Evolutionary conservation across 2,329 filamentous ascomycete genomes (phyloP).

Genomic region (Aspergillus ibericus): DNA sequence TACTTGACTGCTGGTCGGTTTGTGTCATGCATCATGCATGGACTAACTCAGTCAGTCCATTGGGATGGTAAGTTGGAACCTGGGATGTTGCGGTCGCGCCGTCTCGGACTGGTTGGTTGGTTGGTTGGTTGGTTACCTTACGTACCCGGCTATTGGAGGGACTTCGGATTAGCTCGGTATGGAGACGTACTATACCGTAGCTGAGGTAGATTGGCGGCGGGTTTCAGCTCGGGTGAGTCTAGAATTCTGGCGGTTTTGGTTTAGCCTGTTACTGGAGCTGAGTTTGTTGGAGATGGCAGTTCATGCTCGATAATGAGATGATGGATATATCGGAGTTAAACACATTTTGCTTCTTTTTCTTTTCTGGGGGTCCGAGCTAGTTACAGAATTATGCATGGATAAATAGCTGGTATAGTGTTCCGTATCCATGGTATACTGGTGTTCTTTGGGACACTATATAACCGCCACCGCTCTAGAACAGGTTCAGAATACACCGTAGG

Average conservation of each 20-base stretch:
- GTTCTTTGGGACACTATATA: not conserved
- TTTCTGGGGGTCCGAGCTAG: too few species aligned
- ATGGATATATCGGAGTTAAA: too few species aligned
- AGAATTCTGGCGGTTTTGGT: not conserved
- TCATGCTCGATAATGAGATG: too few species aligned
- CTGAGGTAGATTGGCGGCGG: not conserved
- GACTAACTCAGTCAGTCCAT: constrained; percentile 3
- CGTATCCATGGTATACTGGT: not conserved
- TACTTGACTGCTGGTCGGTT: constrained; percentile 1
- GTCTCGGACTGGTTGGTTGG: not conserved
- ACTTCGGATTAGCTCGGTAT: not conserved
- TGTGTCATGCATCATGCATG: constrained; percentile 23
- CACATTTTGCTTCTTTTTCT: too few species aligned
- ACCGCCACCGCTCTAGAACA: not conserved
- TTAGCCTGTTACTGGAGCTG: not conserved
- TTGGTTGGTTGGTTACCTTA: not conserved
- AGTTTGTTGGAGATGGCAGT: too few species aligned
- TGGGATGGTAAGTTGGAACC: too few species aligned
- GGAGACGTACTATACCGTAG: not conserved
- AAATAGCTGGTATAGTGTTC: too few species aligned
- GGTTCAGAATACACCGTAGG: not conserved
- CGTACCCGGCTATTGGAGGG: not conserved
- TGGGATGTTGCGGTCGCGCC: not conserved
- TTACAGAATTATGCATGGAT: too few species aligned
- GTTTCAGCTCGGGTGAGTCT: not conserved